Evolutionary conservation across 352 stramenopile species (phyloP).

Genomic region (Phytophthora pini): DNA sequence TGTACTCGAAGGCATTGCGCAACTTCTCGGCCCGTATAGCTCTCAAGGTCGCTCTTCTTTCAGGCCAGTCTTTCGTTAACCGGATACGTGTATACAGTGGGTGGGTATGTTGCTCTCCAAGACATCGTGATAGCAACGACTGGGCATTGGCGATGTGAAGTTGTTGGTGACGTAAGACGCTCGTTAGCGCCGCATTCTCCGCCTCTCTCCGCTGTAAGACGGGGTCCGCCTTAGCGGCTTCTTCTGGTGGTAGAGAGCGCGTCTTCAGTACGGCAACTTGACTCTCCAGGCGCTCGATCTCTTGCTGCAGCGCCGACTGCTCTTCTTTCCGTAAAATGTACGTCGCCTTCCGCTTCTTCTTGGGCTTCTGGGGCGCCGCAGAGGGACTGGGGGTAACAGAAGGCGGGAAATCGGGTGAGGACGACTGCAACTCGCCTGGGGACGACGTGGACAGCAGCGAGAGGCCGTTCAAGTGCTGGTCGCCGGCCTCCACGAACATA

Average conservation of each 20-base stretch:
- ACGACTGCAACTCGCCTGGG: not conserved
- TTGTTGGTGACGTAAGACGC: constrained; percentile 39
- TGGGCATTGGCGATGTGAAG: constrained; percentile 47
- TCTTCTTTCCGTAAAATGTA: constrained; percentile 51
- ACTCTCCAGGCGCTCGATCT: constrained; percentile 39
- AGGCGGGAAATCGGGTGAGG: not conserved
- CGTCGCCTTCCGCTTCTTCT: constrained; percentile 43
- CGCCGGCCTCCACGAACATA: constrained; percentile 14
- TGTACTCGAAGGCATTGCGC: constrained; percentile 35
- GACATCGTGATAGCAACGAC: constrained; percentile 42
- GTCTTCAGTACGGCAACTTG: constrained; percentile 44
- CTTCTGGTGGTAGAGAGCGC: constrained; percentile 21
- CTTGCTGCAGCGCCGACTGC: constrained; percentile 32
- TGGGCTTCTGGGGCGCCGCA: constrained; percentile 5
- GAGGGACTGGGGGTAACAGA: not conserved
- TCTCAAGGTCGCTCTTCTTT: constrained; percentile 26
- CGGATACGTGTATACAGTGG: constrained; percentile 28
- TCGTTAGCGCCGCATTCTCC: constrained; percentile 31
- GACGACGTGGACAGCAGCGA: constrained; percentile 4
- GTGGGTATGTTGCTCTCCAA: constrained; percentile 34
- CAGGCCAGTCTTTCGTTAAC: constrained; percentile 25
- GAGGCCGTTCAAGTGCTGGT: constrained; percentile 6
- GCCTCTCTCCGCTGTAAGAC: constrained; percentile 22
- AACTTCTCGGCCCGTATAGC: constrained; percentile 37
- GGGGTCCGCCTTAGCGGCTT: constrained; percentile 26